Base-by-base conservation (phyloP, 306 rosid species). In the Sophora flavescens region DNA sequence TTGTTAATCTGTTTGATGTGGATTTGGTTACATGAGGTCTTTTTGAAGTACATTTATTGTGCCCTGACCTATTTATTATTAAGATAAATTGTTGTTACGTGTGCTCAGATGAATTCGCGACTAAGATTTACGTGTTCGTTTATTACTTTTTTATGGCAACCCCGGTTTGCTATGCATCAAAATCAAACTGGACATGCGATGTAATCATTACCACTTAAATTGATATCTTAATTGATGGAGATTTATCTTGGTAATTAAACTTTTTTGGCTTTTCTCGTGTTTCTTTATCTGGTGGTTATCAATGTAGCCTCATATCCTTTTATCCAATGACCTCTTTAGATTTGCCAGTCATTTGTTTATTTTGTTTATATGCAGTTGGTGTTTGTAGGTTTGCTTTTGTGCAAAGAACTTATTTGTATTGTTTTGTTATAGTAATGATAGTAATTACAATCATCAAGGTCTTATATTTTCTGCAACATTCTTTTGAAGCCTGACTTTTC, bases 401-500 rank as follows among this genome's bases (percentile, higher is more conserved):
- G 15, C 3, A 28, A 17, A 53, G 30, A 22, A 56, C 17, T 44
- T 39, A 18, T 9, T 13, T 22, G n/a, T 39, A 14, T 10, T 39
- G 11, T 45, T 47, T 59, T n/a, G 57, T 15, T 59, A 22, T 22
- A 22, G 22, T 22, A 22, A 22, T 22, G 0, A 6, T 36, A n/a
- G 36, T 30, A 75, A 38, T 50, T 18, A 63, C 51, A 51, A 22
- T 35, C 36, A 18, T 51, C 15, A 18, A 38, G 33, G 26, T 6
- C 26, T 50, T 13, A 50, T 17, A n/a, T 73, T 73, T 36, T 47
- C 3, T 70, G 35, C 22, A 6, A 50, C 50, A 7, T 39, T 70
- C 47, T 15, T 70, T 62, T 61, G 61, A 78, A 70, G 65, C 45
- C 17, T 51, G 63, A 36, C 41, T 41, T 54, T 56, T 61, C 66